Evolutionary conservation across 345 rosid species (phyloP).

Genomic region (Pugionium cornutum): DNA sequence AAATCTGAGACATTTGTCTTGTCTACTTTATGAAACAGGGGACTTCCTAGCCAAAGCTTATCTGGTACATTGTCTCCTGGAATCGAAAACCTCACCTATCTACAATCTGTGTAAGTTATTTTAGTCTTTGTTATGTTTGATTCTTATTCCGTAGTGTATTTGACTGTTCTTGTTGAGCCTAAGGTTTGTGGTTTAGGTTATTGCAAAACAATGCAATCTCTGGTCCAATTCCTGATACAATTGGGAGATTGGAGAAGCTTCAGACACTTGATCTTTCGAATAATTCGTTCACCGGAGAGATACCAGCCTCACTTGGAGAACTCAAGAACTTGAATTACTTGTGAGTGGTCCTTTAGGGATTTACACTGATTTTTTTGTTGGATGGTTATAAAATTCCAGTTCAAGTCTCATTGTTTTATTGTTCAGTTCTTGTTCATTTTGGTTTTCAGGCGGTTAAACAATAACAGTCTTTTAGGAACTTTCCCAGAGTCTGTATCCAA

Average conservation of each 20-base stretch:
- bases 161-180: too few species aligned
- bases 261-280: slow-evolving; percentile 93
- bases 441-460: slow-evolving; percentile 80
- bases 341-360: slow-evolving; percentile 46
- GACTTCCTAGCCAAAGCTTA: slow-evolving; percentile 90
- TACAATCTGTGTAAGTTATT: too few species aligned
- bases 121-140: too few species aligned
- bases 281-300: slow-evolving; percentile 71
- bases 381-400: neutral
- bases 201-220: slow-evolving; percentile 90
- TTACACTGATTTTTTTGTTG: neutral
- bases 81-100: slow-evolving; percentile 72
- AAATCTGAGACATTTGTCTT: slow-evolving; percentile 27
- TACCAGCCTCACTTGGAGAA: slow-evolving; percentile 76
- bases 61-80: slow-evolving; percentile 88
- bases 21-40: slow-evolving; percentile 51
- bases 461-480: slow-evolving; percentile 84
- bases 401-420: slow-evolving; percentile 21
- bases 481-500: slow-evolving; percentile 81
- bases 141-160: too few species aligned
- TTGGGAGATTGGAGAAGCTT: slow-evolving; percentile 87
- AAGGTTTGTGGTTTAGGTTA: slow-evolving; percentile 54
- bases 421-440: slow-evolving; percentile 1
- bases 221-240: slow-evolving; percentile 75
- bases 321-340: slow-evolving; percentile 79